phyloP scores from a whole-genome alignment of 805 yeast genomes.

The Candida golubevii region DNA sequence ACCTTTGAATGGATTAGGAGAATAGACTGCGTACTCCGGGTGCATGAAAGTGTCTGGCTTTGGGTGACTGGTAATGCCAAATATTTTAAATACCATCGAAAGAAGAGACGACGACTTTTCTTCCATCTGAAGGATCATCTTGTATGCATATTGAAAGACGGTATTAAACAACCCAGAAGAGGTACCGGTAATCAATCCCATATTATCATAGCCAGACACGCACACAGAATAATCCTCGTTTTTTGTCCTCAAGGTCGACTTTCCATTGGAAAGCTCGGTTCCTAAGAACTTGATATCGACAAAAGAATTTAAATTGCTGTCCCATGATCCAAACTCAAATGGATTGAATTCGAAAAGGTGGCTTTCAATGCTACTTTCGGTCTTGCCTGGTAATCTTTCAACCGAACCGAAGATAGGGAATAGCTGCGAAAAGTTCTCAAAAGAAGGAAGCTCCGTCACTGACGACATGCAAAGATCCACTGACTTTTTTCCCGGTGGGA shows the following conservation, averaged over 20 bases:
- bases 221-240: constrained; percentile 34
- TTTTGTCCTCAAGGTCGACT: constrained; percentile 23
- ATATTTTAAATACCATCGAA: constrained; percentile 11
- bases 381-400: constrained; percentile 34
- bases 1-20: constrained; percentile 58
- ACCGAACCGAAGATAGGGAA: constrained; percentile 46
- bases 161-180: constrained; percentile 59
- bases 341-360: constrained; percentile 59
- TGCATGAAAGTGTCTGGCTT: constrained; percentile 33
- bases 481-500: constrained; percentile 31
- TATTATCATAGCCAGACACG: constrained; percentile 50
- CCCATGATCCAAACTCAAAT: constrained; percentile 69
- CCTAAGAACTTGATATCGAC: constrained; percentile 52
- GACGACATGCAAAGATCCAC: constrained; percentile 39
- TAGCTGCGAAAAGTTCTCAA: constrained; percentile 38
- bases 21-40: constrained; percentile 56
- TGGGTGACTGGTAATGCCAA: constrained; percentile 10
- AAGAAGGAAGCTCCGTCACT: constrained; percentile 29
- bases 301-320: constrained; percentile 42
- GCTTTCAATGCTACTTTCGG: constrained; percentile 30
- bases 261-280: constrained; percentile 42
- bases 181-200: constrained; percentile 58
- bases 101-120: constrained; percentile 8
- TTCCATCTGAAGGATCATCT: constrained; percentile 22
- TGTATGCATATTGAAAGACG: constrained; percentile 46